Base-by-base conservation (phyloP, 768 basidiomycete genomes). In the Porphyrellus cyaneotinctus region DNA sequence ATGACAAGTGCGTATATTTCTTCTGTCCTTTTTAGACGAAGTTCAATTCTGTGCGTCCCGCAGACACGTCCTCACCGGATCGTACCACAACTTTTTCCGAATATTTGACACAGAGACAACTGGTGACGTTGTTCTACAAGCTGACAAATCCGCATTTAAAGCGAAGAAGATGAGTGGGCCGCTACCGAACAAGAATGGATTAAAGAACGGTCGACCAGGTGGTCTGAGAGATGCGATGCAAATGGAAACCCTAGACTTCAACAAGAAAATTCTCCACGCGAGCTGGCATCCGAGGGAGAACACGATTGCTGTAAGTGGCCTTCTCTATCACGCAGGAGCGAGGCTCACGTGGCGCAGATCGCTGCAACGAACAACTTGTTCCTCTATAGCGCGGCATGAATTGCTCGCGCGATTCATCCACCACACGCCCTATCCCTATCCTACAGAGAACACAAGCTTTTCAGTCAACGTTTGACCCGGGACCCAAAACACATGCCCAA, bases 1-100 rank as follows among this genome's bases (percentile, higher is more conserved):
- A 97, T 67, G 95, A 91, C 68, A 85, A 86, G 97, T 86, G 73
- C 71, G 95, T 84, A 53, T 38, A 24, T 18, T n/a, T 52, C 42
- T 54, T 43, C 43, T 52, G 48, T 45, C 31, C 46, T 22, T 43
- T 48, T 47, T 24, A 44, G 69, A 51, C 45, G 13, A 43, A 37
- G 26, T 14, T 37, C 36, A 32, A 54, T 42, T 30, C 52, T 55
- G 11, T 56, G 31, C 38, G 28, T 46, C 26, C 51, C 36, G 10
- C 63, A 99, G 97, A 65, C 86, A 95, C 70, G 93, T 98, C 54
- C 77, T 99, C 58, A 97, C 97, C n/a, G 97, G 97, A 39, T 98
- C 97, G 46, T 99, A 99, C 76, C 95, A 98, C 77, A 99, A 99
- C 75, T 98, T 95, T 76, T 95, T 99, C 88, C 93, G 94, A 70